Evolutionary conservation across 495 filamentous ascomycete species (phyloP), one percentile per base, ranked within the genome.

Genomic region (Neurospora sp.): DNA sequence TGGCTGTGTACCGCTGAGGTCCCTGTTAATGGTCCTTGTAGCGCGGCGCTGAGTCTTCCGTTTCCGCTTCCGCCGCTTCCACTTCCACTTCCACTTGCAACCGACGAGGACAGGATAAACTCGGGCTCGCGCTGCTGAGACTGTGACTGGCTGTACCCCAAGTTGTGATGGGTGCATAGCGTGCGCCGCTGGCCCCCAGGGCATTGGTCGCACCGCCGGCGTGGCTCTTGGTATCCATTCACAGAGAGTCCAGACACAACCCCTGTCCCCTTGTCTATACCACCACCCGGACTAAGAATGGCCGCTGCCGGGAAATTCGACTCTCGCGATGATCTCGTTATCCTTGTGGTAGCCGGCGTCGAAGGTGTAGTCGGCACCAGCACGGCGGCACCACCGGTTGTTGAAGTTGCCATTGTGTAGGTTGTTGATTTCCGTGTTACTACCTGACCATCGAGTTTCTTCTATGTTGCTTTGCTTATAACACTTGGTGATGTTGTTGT

Each of bases 131-230:
- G 20, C 73, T 72, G 73, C 41, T 70, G 46, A 16, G 40, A 35
- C 42, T 66, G 71, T 54, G 48, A 11, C 71, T 76, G 73, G 62
- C 20, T 46, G 27, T 48, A 74, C 44, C 62, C 44, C 38, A 44
- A 20, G 23, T 39, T 31, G 20, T 70, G 41, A 69, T 79, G 79
- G 76, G 77, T 72, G 75, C 79, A 80, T 54, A 73, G 71, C 27
- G 76, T 74, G 74, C 74, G 79, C 74, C 79, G 79, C 41, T 79
- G 78, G 12, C 75, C 75, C 20, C 48, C 48, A 59, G 48, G 48
- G 74, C 80, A 81, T 78, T 81, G 80, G 76, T 72, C 73, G 75
- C 80, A 81, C 73, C 76, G 77, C n/a, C 72, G 31, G 37, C 72
- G 75, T 72, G 76, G 70, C 72, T 78, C 76, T 27, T 73, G 72